A percentile compares a stretch with the other conserved stretches of the same genome.
phyloP scores from a whole-genome alignment of 2,329 filamentous ascomycete species.

The Pleomassaria siparia region DNA sequence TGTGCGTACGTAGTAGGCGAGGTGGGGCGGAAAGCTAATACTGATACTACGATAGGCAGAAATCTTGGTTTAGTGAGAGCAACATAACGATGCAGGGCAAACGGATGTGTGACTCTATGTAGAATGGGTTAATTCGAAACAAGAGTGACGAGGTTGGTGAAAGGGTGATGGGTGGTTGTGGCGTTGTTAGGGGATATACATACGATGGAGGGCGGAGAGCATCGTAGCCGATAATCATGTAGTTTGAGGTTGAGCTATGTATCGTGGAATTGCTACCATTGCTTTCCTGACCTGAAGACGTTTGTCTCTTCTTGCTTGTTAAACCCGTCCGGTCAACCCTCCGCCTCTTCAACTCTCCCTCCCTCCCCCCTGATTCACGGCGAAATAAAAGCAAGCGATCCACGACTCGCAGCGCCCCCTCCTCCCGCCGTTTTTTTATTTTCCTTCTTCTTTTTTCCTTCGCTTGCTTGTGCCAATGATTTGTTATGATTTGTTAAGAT shows the following conservation, averaged over 20 bases:
- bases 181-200: neutral
- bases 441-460: too few relatives aligned
- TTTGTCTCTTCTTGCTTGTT: neutral
- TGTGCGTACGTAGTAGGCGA: neutral
- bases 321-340: neutral
- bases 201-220: neutral
- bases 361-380: neutral
- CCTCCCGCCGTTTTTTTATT: too few relatives aligned
- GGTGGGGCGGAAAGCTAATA: neutral
- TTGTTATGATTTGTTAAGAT: neutral
- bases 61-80: neutral
- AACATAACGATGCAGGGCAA: neutral
- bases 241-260: neutral
- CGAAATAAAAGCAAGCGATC: neutral
- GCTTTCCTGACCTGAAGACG: too few relatives aligned
- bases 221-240: neutral
- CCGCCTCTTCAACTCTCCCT: neutral
- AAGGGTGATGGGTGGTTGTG: neutral
- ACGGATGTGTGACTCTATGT: neutral
- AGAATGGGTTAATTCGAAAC: neutral
- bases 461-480: neutral
- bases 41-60: too few relatives aligned
- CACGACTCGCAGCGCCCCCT: neutral
- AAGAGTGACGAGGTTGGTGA: neutral
- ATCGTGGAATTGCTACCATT: neutral